A percentile compares a stretch with the other conserved stretches of the same genome.
Evolutionary conservation across 2,329 filamentous ascomycete genomes (phyloP).

Genomic region (Xylaria digitata): DNA sequence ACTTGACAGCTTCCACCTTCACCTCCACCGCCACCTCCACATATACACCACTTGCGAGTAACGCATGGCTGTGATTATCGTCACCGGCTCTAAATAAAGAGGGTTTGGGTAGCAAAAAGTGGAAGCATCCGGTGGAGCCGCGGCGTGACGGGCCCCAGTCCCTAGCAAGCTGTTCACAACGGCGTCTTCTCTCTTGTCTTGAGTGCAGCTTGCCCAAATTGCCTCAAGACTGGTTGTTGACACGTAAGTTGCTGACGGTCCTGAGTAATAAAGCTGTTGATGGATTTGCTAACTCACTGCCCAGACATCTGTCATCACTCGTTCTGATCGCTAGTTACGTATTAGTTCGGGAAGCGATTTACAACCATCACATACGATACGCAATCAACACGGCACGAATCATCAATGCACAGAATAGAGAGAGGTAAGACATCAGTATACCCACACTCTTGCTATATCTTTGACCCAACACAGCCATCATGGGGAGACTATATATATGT

Average conservation of each 20-base stretch:
- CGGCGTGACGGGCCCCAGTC: conserved; percentile 24
- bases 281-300: neutral
- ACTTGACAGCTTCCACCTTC: conserved; percentile 29
- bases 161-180: conserved; percentile 21
- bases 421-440: conserved; percentile 24
- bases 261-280: conserved; percentile 7
- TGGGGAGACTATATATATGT: conserved; percentile 23
- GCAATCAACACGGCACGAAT: conserved; percentile 13
- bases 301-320: neutral
- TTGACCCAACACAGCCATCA: conserved; percentile 2
- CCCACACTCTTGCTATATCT: neutral
- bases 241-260: conserved; percentile 12
- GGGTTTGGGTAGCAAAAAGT: conserved; percentile 36
- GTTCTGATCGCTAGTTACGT: conserved; percentile 3
- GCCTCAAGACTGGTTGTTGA: conserved; percentile 15
- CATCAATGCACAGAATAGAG: conserved; percentile 6
- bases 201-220: conserved; percentile 22
- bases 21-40: conserved; percentile 26
- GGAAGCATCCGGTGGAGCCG: conserved; percentile 34
- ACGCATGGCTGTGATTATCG: conserved; percentile 29
- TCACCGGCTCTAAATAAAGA: conserved; percentile 36
- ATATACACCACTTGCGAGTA: conserved; percentile 32
- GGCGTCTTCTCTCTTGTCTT: conserved; percentile 9
- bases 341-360: conserved; percentile 9
- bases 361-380: conserved; percentile 6